A percentile compares a stretch with the other conserved stretches of the same genome.
Conservation (phyloP, 2,329 filamentous ascomycete species). For the Lachnellula occidentalis region DNA sequence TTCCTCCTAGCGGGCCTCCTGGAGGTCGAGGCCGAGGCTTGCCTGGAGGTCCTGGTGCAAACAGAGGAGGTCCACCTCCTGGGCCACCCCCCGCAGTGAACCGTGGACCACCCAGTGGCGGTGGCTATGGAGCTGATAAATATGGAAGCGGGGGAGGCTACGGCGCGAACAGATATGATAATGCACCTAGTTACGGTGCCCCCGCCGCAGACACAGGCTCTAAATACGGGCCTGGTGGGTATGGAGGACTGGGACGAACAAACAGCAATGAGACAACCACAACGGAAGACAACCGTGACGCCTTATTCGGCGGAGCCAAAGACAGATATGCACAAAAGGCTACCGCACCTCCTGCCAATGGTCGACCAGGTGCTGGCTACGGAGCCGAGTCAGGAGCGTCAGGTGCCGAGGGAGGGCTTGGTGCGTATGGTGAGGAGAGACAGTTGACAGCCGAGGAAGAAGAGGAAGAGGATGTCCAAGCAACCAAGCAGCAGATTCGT, state of each 20-base stretch:
- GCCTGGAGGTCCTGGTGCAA: slow-evolving; percentile 34
- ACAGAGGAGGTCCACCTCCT: slow-evolving; percentile 16
- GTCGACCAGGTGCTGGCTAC: slow-evolving; percentile 25
- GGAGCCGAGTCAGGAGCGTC: slow-evolving; percentile 19
- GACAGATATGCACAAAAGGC: slow-evolving; percentile 28
- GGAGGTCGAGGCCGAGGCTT: slow-evolving; percentile 33
- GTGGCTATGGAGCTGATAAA: slow-evolving; percentile 49
- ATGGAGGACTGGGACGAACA: slow-evolving; percentile 51
- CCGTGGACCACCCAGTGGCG: slow-evolving; percentile 26
- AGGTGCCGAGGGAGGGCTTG: slow-evolving; percentile 32
- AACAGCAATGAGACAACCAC: slow-evolving; percentile 37
- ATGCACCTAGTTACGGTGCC: slow-evolving; percentile 25
- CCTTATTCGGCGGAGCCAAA: slow-evolving; percentile 48
- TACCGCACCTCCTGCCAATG: slow-evolving; percentile 19
- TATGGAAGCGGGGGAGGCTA: slow-evolving; percentile 49
- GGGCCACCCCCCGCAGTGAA: slow-evolving; percentile 3
- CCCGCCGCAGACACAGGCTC: slow-evolving; percentile 30
- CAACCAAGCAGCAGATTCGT: slow-evolving; percentile 68
- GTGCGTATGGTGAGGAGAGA: slow-evolving; percentile 61
- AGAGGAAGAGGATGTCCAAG: slow-evolving; percentile 67
- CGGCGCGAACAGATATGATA: slow-evolving; percentile 48
- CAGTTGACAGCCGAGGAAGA: slow-evolving; percentile 74
- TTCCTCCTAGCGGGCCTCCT: slow-evolving; percentile 21
- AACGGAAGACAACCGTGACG: slow-evolving; percentile 53
- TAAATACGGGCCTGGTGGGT: slow-evolving; percentile 49